Base-by-base conservation (phyloP, 1,284 basidiomycete species). In the Phellopilus nigrolimitatus region DNA sequence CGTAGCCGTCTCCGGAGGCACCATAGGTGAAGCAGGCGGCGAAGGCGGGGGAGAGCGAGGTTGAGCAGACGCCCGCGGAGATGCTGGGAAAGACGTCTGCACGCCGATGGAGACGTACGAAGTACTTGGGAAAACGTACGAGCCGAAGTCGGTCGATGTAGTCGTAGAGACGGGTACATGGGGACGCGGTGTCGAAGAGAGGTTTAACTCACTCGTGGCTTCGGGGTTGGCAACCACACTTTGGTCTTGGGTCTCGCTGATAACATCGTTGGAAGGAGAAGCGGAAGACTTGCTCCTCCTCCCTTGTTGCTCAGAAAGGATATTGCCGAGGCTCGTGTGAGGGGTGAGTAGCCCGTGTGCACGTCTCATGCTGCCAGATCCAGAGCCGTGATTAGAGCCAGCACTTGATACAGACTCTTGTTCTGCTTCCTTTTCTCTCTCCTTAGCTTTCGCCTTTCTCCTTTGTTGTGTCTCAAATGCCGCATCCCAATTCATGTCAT, bases 341-440 rank as follows among this genome's bases (percentile, higher is more conserved):
- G 49, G 49, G 9, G 49, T 51, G 17, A 51, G 43, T n/a, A 51
- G 21, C 7, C 49, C 49, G 30, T 51, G 49, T 9, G 34, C 30
- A 31, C 33, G 40, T 2, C n/a, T 30, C n/a, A 17, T 31, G 28
- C 13, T 17, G 9, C 41, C n/a, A 5, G 13, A 37, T 1, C 28
- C 17, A 15, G 40, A 36, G 21, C 41, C 21, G 7, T 21, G 30
- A 19, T 31, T 21, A 13, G 36, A 2, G 36, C 46, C 13, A 4
- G 17, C 10, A 17, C 39, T 39, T 4, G 24, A 24, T 19, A 25
- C 21, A 3, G 37, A 48, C 3, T 5, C 27, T 24, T 7, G 28
- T 8, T 13, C 15, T 12, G 3, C 19, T 28, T 24, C 15, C 21
- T 30, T 39, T 15, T 5, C 24, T 9, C 10, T 40, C 17, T n/a